phyloP scores from a whole-genome alignment of 2,329 filamentous ascomycete species.

The Aspergillus quadricinctus region DNA sequence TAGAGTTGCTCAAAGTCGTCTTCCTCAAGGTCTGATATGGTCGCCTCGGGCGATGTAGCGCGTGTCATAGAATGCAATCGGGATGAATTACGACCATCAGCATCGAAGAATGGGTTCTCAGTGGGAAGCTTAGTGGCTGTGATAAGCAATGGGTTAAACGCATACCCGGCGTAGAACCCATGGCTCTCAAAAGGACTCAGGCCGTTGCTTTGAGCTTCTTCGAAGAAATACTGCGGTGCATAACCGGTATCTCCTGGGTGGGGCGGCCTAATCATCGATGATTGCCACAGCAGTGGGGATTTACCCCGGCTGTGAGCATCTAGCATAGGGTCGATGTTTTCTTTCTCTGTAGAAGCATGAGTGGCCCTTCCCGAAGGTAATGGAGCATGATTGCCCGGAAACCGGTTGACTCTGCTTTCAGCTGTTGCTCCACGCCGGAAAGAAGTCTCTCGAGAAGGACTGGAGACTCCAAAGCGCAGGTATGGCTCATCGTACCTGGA shows the following conservation, averaged over 20 bases:
- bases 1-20: conserved; percentile 32
- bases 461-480: conserved; percentile 9
- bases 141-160: conserved; percentile 31
- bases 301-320: conserved; percentile 23
- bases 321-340: conserved; percentile 36
- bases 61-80: conserved; percentile 15
- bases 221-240: conserved; percentile 24
- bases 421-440: conserved; percentile 11
- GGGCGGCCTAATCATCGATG: conserved; percentile 18
- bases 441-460: conserved; percentile 19
- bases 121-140: conserved; percentile 18
- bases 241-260: conserved; percentile 16
- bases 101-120: conserved; percentile 20
- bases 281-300: conserved; percentile 20
- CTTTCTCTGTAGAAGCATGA: conserved; percentile 23
- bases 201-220: conserved; percentile 16
- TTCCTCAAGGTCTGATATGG: conserved; percentile 31
- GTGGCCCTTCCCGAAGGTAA: conserved; percentile 8
- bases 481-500: conserved; percentile 8
- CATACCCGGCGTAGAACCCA: conserved; percentile 24
- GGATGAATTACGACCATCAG: conserved; percentile 8
- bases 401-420: conserved; percentile 9
- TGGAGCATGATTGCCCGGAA: conserved; percentile 9
- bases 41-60: conserved; percentile 30
- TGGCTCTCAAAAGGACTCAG: conserved; percentile 22